Evolutionary conservation across 2,329 filamentous ascomycete genomes (phyloP), one percentile per base, ranked within the genome.

Genomic region (Plectosphaerella cucumerina): DNA sequence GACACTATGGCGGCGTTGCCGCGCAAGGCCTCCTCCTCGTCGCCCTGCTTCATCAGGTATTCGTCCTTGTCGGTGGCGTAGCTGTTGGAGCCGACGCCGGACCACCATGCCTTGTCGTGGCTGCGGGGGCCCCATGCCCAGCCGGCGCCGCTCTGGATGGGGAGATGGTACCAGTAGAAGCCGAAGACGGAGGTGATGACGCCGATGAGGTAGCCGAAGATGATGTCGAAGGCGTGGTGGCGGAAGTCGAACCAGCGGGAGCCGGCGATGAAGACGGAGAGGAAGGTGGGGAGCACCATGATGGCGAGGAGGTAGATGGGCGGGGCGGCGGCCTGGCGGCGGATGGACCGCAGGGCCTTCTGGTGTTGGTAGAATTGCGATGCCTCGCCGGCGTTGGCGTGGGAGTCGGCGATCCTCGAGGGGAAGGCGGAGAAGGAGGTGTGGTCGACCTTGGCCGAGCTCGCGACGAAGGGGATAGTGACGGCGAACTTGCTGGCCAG

Each of bases 151-250:
- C 80, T 77, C 18, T 73, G 75, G 55, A 96, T 84, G 1, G 91
- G 90, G 10, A 94, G 72, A 64, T 97, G 90, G 64, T 96, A 97
- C 72, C 86, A 90, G 21, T 88, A 78, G 73, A 96, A 96, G 3
- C 85, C 81, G 59, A 93, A 84, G 65, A 85, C 85, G 18, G 89
- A 81, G 35, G 81, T 81, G 43, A 84, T 69, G 14, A 86, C 78
- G 9, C 93, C 93, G 55, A 97, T 87, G 12, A 88, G 58, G 50
- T 86, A 87, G n/a, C 93, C 93, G 56, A 88, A 90, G 3, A 97
- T 70, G 57, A 97, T 89, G 58, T 97, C 93, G 65, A 96, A 93
- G n/a, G 86, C 91, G 65, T 93, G 89, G 67, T 97, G 93, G 37
- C 89, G 84, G 71, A 86, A 95, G 67, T 97, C 86, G 53, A 86